These are phyloP conservation scores for Myriosclerotinia curreyana DNA, from an alignment of 2,329 filamentous ascomycete genomes.

Conservation along the genomic window DNA sequence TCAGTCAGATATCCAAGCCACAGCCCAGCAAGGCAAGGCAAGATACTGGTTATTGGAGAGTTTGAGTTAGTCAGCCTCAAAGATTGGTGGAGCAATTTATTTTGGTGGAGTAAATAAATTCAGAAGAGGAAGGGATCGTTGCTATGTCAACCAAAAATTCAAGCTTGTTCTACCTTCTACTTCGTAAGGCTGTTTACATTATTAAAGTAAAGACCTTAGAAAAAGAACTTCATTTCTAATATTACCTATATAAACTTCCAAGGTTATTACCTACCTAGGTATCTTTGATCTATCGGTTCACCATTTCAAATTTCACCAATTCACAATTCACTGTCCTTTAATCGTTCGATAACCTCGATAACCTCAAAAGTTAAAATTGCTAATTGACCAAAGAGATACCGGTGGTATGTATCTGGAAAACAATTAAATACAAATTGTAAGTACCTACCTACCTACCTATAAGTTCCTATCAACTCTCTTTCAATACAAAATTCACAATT, in stretches of 20 bases:
- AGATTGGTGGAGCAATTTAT: no score
- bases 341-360: not conserved
- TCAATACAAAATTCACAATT: conserved; percentile 11
- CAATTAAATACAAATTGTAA: conserved; percentile 10
- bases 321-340: conserved; percentile 8
- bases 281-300: conserved; percentile 16
- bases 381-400: not conserved
- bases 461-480: conserved; percentile 15
- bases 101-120: no score
- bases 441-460: no score
- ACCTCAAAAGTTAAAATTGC: no score
- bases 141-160: conserved; percentile 14
- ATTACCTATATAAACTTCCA: no score
- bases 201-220: not conserved
- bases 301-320: no score
- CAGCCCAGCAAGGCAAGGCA: not conserved
- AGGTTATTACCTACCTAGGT: no score
- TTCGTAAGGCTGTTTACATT: conserved; percentile 19
- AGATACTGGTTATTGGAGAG: not conserved
- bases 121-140: not conserved
- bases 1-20: not conserved
- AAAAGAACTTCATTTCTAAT: not conserved
- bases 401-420: conserved; percentile 7
- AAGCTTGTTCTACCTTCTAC: conserved; percentile 2
- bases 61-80: not conserved